Evolutionary conservation across 1,139 yeast species (phyloP), one percentile per base, ranked within the genome.

Genomic region (Pichia sp.): DNA sequence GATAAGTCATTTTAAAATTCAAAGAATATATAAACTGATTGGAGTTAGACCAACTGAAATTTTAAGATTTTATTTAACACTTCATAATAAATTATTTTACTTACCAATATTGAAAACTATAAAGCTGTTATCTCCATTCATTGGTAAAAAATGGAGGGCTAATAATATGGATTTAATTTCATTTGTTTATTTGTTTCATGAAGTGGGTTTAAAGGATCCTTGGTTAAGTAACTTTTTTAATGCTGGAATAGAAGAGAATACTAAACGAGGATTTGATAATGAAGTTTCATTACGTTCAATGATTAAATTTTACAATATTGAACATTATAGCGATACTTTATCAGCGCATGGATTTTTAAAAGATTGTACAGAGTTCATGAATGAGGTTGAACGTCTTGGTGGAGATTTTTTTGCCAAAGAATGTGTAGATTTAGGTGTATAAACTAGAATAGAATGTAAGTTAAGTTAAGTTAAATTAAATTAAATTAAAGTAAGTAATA

Each of bases 141-240:
- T 86, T 52, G 96, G 96, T 16, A 77, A 94, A 46, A 88, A 89
- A 60, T 91, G 99, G 99, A 81, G 88, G 53, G 76, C 88, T 13
- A 75, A 79, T 50, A 93, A 91, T 58, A 91, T 93, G 97, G 96
- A 88, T 52, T 66, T 91, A 42, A 86, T 93, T 7, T 87, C 96
- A 0, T 80, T 85, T 47, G 88, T 91, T 2, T 91, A 85, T 56
- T 63, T 91, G 35, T 80, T 86, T 54, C 75, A 88, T 53, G 74
- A 78, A 49, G 66, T 89, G 25, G 76, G 79, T 15, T 64, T 91
- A 39, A 74, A 80, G 46, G 97, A 89, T 56, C 82, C 80, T 53
- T 91, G 98, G 98, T 70, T 91, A 23, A 80, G 88, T 43, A 95
- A 96, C 0, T 49, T 53, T 35, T 53, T 58, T 29, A 52, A 54